Base-by-base conservation (phyloP, 352 stramenopile species). In the Albugo candida region DNA sequence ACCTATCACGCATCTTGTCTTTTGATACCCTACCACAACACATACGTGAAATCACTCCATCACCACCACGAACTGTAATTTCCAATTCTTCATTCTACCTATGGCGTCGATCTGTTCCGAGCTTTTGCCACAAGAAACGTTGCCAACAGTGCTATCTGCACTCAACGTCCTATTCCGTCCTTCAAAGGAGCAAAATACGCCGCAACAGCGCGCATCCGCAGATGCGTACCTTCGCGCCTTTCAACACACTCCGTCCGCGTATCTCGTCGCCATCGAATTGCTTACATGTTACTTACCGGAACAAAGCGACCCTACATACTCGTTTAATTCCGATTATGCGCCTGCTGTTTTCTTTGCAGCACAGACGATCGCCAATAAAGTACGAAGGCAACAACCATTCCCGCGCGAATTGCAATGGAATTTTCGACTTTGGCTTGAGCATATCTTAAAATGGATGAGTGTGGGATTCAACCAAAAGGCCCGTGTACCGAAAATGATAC, bases 281-380 rank as follows among this genome's bases (percentile, higher is more conserved):
- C 59, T 87, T 38, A 71, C 86, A 47, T 64, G 65, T 41, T 66
- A 79, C 37, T 48, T 89, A n/a, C 48, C 43, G 38, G 45, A 5
- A 14, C 20, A 17, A 45, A 55, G 38, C 40, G 37, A 35, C 59
- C 44, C 3, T 43, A 24, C 38, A 19, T 24, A 43, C 17, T 19
- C 38, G 38, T 43, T 43, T 56, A n/a, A 31, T 45, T 27, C 16
- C 47, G 45, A 48, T 55, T 19, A 41, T 56, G 39, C 8, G 2
- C 8, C 36, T 58, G 37, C 48, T 46, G 24, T 82, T 19, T 88
- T 86, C 58, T 88, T 88, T 57, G 64, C 76, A 17, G 61, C 76
- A 14, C 76, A 88, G 63, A 88, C 76, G 54, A 62, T 88, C 43
- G 71, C 73, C n/a, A 84, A 70, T 59, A 85, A 86, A 54, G 49